Evolutionary conservation across 2,329 filamentous ascomycete species (phyloP), one percentile per base, ranked within the genome.

Genomic region (Sarocladium kiliense): DNA sequence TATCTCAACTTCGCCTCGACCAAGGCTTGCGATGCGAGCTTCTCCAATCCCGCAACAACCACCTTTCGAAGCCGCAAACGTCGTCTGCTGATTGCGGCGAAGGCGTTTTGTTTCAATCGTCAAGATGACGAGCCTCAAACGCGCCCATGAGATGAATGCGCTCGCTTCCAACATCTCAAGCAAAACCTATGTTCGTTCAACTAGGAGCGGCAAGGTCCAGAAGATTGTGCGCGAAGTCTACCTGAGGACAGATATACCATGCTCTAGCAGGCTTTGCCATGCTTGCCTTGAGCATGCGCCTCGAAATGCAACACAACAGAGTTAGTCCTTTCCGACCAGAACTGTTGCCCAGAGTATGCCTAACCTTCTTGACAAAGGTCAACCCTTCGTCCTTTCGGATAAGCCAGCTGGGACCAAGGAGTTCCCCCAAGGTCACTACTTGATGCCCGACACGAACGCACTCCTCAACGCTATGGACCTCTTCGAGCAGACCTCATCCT

Each of bases 171-270:
- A 88, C 67, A 87, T 97, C 61, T 93, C 91, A 30, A 97, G 88
- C 81, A 99, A 97, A 75, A 85, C 95, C 64, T 99, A 95, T 68
- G 89, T 99, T 60, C 84, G 94, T 58, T 97, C 94, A 25, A 96
- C 93, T 49, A 92, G 90, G 73, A 94, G 86, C 71, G 94, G 94
- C 72, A 97, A 97, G 76, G 93, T 97, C 58, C 94, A 97, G 72
- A 99, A 99, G 79, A 95, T 99, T 66, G 94, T 99, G 62, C 86
- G 92, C 65, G 94, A 99, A 77, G 81, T 97, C 60, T 99, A 99
- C 73, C 80, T 99, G 58, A 85, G 94, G 71, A 89, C 93, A 74
- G 94, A 99, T 70, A 97, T 99, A 66, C 93, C 94, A 51, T 99
- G 94, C 76, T 97, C 93, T 32, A 97, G 93, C 25, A 88, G 87